A percentile compares a stretch with the other conserved stretches of the same genome.
Evolutionary conservation across 352 stramenopile species (phyloP).

Genomic region (Globisporangium radiosum): DNA sequence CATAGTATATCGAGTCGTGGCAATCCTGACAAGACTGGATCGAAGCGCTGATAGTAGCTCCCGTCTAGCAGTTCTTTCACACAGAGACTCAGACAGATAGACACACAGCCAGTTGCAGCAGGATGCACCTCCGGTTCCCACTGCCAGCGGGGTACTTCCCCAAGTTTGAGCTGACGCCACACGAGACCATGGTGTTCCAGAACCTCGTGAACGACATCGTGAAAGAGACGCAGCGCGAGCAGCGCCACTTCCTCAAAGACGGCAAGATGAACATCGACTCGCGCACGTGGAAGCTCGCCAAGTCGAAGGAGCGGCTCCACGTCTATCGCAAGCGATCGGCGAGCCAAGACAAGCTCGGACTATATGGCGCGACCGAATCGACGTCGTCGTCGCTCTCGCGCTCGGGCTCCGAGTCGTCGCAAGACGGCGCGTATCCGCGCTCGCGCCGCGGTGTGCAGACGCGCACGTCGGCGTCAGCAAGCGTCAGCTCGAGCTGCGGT

Average conservation of each 20-base stretch:
- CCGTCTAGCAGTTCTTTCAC: background rate
- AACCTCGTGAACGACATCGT: constrained; percentile 58
- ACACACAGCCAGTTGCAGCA: constrained; percentile 5
- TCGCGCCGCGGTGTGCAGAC: constrained; percentile 6
- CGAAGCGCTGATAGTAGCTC: background rate
- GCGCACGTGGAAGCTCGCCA: constrained; percentile 49
- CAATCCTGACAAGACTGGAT: no score
- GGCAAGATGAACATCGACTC: constrained; percentile 49
- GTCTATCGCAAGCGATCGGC: constrained; percentile 26
- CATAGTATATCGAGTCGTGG: background rate
- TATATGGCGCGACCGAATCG: constrained; percentile 22
- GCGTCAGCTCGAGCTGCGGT: constrained; percentile 8
- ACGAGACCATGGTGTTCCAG: constrained; percentile 47
- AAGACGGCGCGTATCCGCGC: background rate
- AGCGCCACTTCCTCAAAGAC: constrained; percentile 48
- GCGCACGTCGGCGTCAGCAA: constrained; percentile 12
- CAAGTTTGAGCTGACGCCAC: constrained; percentile 56
- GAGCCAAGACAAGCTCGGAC: constrained; percentile 28
- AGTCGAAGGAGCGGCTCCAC: constrained; percentile 28
- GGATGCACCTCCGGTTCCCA: constrained; percentile 70
- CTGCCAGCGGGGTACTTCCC: constrained; percentile 62
- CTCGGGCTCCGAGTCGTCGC: constrained; percentile 17
- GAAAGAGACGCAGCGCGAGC: constrained; percentile 48
- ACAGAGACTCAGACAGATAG: constrained; percentile 6
- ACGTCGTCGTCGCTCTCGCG: constrained; percentile 16